These are phyloP conservation scores for Fusarium metavorans DNA, from an alignment of 2,329 filamentous ascomycete genomes.

Conservation along the genomic window DNA sequence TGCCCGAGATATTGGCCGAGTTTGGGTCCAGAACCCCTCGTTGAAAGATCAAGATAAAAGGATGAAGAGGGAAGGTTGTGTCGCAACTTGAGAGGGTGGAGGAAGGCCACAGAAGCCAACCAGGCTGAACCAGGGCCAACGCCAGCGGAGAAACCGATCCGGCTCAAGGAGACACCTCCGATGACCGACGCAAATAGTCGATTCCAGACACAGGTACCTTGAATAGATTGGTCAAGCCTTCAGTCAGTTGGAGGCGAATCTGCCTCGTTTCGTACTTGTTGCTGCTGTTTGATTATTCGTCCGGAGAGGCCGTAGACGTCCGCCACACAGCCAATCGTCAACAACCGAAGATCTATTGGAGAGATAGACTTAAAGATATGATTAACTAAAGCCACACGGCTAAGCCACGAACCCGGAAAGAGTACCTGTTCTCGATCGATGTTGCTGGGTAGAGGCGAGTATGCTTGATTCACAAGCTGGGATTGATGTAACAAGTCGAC, in stretches of 20 bases:
- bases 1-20: background rate
- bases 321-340: background rate
- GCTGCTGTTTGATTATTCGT: conserved; percentile 3
- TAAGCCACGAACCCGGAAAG: background rate
- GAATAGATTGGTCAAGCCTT: background rate
- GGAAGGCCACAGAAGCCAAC: conserved; percentile 12
- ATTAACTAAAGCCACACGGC: background rate
- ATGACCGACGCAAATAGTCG: conserved; percentile 10
- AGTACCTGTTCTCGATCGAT: background rate
- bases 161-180: conserved; percentile 3
- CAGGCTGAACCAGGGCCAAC: conserved; percentile 16
- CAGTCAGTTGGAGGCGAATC: conserved; percentile 6
- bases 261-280: background rate
- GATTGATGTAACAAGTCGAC: background rate
- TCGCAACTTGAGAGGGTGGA: background rate
- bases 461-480: background rate
- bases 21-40: background rate
- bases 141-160: conserved; percentile 32
- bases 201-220: background rate
- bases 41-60: background rate
- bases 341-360: background rate
- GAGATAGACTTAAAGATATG: background rate
- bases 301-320: background rate
- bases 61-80: background rate
- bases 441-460: background rate